Percentiles rank a stretch among this genome's conserved stretches.
These are phyloP conservation scores for Macrocystidia cucumis DNA, from an alignment of 1,284 basidiomycete genomes.

Conservation along the genomic window DNA sequence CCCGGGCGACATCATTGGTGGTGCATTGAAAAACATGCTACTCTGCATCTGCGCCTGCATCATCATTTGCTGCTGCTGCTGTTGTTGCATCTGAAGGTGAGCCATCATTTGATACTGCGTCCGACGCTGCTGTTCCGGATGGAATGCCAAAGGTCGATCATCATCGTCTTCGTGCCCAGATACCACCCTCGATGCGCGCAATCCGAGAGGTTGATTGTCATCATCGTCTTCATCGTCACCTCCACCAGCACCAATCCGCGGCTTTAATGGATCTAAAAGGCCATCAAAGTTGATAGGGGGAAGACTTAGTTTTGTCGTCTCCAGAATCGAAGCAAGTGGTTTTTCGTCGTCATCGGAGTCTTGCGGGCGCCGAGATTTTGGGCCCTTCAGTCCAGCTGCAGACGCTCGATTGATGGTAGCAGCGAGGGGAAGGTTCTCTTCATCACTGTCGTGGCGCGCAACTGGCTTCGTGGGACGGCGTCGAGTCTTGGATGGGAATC, in stretches of 20 bases:
- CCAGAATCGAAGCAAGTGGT: constrained; percentile 55
- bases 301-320: constrained; percentile 41
- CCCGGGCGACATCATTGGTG: constrained; percentile 58
- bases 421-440: constrained; percentile 71
- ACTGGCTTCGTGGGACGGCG: constrained; percentile 11
- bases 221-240: constrained; percentile 58
- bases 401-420: constrained; percentile 46
- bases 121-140: constrained; percentile 68
- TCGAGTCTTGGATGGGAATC: constrained; percentile 29
- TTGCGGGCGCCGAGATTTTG: constrained; percentile 26
- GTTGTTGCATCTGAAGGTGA: constrained; percentile 43
- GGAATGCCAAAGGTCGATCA: constrained; percentile 60
- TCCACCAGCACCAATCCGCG: constrained; percentile 24
- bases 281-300: constrained; percentile 37
- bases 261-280: constrained; percentile 15
- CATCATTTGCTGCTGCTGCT: constrained; percentile 62
- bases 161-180: constrained; percentile 44
- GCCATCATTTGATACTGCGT: constrained; percentile 65
- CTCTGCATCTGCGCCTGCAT: constrained; percentile 70
- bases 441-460: constrained; percentile 43
- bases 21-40: constrained; percentile 60
- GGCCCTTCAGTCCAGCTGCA: no score
- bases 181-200: constrained; percentile 42
- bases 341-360: constrained; percentile 67
- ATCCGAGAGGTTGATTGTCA: constrained; percentile 59